Evolutionary conservation across 2,329 filamentous ascomycete species (phyloP).

Genomic region (Cladosporium sphaerospermum): DNA sequence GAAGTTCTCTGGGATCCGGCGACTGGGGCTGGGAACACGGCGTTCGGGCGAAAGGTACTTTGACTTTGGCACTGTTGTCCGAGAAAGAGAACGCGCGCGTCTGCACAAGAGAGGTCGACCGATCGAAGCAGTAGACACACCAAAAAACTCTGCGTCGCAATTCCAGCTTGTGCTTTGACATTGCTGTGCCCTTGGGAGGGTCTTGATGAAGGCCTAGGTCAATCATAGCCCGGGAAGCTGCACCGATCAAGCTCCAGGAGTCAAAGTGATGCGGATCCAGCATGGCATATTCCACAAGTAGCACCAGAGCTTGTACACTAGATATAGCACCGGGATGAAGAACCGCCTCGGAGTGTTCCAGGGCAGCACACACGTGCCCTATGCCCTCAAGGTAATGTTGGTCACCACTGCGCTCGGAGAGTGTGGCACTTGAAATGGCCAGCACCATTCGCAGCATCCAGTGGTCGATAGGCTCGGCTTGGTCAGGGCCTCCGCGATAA

Average conservation of each 20-base stretch:
- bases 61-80: constrained; percentile 78
- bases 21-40: constrained; percentile 20
- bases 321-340: constrained; percentile 76
- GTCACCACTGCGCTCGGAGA: constrained; percentile 61
- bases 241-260: constrained; percentile 88
- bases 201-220: constrained; percentile 93
- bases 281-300: constrained; percentile 84
- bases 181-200: constrained; percentile 62
- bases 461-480: constrained; percentile 62
- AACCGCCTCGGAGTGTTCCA: constrained; percentile 74
- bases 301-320: constrained; percentile 79
- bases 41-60: constrained; percentile 53
- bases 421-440: constrained; percentile 69
- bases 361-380: constrained; percentile 57
- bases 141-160: constrained; percentile 79
- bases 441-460: constrained; percentile 88
- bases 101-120: constrained; percentile 81
- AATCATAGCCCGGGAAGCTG: constrained; percentile 78
- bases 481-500: constrained; percentile 63
- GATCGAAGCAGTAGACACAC: constrained; percentile 84
- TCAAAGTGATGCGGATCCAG: constrained; percentile 88
- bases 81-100: constrained; percentile 88
- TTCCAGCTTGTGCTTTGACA: constrained; percentile 65
- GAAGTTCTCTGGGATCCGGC: constrained; percentile 18
- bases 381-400: constrained; percentile 58